phyloP scores from a whole-genome alignment of 164 flowering plant genomes.

The Buxus sempervirens region DNA sequence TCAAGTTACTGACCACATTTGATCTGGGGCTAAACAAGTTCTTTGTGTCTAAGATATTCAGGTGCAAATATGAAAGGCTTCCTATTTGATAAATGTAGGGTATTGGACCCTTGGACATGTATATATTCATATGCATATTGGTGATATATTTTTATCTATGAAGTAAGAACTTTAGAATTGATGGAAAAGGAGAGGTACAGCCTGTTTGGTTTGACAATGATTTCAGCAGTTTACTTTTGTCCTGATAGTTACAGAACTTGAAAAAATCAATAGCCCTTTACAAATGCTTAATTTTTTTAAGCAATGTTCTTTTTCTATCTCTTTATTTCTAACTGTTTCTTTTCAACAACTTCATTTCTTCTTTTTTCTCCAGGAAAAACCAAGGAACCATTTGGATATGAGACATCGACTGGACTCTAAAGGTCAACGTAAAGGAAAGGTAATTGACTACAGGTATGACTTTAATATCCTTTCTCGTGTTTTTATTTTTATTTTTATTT shows the following conservation, averaged over 20 bases:
- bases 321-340: neutral
- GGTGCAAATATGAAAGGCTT: too few species aligned
- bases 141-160: too few species aligned
- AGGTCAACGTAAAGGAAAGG: constrained; percentile 91
- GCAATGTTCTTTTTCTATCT: neutral
- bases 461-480: neutral
- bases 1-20: too few species aligned
- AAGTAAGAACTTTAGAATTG: too few species aligned
- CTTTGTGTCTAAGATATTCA: too few species aligned
- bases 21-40: too few species aligned
- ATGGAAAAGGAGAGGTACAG: too few species aligned
- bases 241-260: neutral
- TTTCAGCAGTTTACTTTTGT: too few species aligned
- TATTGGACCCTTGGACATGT: too few species aligned
- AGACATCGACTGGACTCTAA: constrained; percentile 86
- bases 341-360: neutral
- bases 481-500: neutral
- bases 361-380: constrained; percentile 60
- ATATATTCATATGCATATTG: too few species aligned
- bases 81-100: too few species aligned
- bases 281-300: neutral
- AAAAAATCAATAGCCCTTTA: neutral
- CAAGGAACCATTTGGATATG: constrained; percentile 95
- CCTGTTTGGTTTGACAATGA: too few species aligned
- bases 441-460: constrained; percentile 86